Percentiles rank a stretch among this genome's conserved stretches.
Conservation (phyloP, 2,329 filamentous ascomycete genomes). For the Talaromyces sp. region DNA sequence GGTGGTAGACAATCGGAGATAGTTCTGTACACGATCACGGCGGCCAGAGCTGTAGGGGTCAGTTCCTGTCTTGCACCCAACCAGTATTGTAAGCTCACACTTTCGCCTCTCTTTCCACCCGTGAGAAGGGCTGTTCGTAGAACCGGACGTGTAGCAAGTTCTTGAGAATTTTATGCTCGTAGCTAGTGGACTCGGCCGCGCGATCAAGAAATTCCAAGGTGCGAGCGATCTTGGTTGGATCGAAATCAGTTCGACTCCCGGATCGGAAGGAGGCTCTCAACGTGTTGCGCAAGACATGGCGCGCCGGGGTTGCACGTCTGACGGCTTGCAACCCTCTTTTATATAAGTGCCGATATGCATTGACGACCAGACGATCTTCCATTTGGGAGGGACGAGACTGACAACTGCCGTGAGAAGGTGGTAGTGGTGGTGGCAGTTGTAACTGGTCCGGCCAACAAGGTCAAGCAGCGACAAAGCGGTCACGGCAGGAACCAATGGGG, state of each 20-base stretch:
- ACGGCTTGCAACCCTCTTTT: constrained; percentile 51
- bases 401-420: neutral
- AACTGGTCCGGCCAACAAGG: neutral
- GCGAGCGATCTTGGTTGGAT: constrained; percentile 38
- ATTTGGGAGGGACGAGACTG: neutral
- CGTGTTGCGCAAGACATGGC: constrained; percentile 47
- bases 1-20: constrained; percentile 31
- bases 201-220: constrained; percentile 43
- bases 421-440: neutral
- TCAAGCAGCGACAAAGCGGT: constrained; percentile 3
- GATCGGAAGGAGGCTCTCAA: constrained; percentile 41
- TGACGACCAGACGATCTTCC: constrained; percentile 34
- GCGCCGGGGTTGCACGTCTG: constrained; percentile 53
- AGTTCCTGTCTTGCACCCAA: neutral
- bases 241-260: constrained; percentile 32
- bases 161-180: constrained; percentile 46
- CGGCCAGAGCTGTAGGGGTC: constrained; percentile 26
- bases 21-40: constrained; percentile 22
- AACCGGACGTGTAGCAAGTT: constrained; percentile 42
- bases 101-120: constrained; percentile 24
- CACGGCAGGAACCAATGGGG: constrained; percentile 4
- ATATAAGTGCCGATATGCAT: constrained; percentile 56
- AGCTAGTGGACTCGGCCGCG: constrained; percentile 33
- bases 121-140: constrained; percentile 35
- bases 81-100: constrained; percentile 22